Percentiles rank a stretch among this genome's conserved stretches.
These are phyloP conservation scores for Fusarium sp. DNA, from an alignment of 2,329 filamentous ascomycete species.

Conservation along the genomic window DNA sequence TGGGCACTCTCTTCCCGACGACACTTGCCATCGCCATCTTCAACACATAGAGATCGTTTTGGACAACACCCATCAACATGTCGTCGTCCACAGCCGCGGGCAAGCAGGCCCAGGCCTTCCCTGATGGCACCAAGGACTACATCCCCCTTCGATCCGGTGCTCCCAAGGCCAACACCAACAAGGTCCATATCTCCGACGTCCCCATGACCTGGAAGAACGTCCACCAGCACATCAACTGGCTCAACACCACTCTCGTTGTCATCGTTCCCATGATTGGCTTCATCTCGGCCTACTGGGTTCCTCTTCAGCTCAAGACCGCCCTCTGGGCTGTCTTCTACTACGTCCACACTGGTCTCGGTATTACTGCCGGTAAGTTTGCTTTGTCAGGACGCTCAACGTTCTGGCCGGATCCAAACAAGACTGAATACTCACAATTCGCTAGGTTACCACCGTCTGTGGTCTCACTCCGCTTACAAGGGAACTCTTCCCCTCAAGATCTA, in stretches of 20 bases:
- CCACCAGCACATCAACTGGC: conserved; percentile 94
- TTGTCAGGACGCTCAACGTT: neutral
- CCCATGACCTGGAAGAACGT: conserved; percentile 86
- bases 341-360: conserved; percentile 84
- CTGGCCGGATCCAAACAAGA: neutral
- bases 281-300: conserved; percentile 82
- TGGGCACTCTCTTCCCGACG: conserved; percentile 21
- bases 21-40: conserved; percentile 27
- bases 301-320: conserved; percentile 76
- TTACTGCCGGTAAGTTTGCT: conserved; percentile 73
- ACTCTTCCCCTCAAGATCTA: conserved; percentile 81
- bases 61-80: conserved; percentile 37
- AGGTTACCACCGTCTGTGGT: conserved; percentile 78
- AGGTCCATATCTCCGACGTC: conserved; percentile 81
- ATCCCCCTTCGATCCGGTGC: conserved; percentile 56
- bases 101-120: conserved; percentile 53
- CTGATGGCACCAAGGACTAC: conserved; percentile 68
- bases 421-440: conserved; percentile 9
- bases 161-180: conserved; percentile 44
- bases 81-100: conserved; percentile 55
- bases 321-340: conserved; percentile 83
- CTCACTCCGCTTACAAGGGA: conserved; percentile 86
- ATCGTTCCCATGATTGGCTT: conserved; percentile 80
- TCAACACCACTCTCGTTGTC: conserved; percentile 86
- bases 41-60: conserved; percentile 8